Percentiles rank a stretch among this genome's conserved stretches.
Evolutionary conservation across 2,329 filamentous ascomycete species (phyloP).

Genomic region (Phialophora tarda): DNA sequence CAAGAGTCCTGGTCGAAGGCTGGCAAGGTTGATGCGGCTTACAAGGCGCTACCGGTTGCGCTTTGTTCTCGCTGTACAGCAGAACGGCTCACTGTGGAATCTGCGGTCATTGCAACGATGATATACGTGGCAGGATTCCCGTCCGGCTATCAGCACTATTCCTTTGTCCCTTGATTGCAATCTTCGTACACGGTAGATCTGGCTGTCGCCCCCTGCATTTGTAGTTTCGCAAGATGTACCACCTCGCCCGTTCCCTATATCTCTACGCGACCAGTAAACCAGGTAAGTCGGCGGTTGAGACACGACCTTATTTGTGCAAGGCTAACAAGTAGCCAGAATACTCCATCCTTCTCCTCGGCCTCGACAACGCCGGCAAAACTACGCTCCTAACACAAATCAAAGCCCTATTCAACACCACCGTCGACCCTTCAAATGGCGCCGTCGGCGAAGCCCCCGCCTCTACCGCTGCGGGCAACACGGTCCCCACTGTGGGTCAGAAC

Average conservation of each 20-base stretch:
- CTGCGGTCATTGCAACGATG: slow-evolving; percentile 21
- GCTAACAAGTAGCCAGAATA: slow-evolving; percentile 69
- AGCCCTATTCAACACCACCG: slow-evolving; percentile 71
- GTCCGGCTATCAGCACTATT: slow-evolving; percentile 18
- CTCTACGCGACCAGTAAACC: slow-evolving; percentile 96
- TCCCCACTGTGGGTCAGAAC: slow-evolving; percentile 96
- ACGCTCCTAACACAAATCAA: slow-evolving; percentile 98
- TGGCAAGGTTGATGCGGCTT: not conserved
- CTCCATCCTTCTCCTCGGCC: slow-evolving; percentile 92
- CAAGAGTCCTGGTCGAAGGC: not conserved
- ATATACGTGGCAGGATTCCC: slow-evolving; percentile 31
- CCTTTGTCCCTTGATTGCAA: slow-evolving; percentile 11
- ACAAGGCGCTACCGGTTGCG: not conserved
- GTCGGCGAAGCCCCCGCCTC: slow-evolving; percentile 55
- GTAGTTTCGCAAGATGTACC: slow-evolving; percentile 71
- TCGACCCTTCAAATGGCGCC: slow-evolving; percentile 44
- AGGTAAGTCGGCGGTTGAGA: slow-evolving; percentile 60
- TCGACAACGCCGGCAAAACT: slow-evolving; percentile 98
- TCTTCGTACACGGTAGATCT: not conserved
- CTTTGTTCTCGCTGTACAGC: not conserved
- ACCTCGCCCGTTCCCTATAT: slow-evolving; percentile 93
- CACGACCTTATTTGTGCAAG: not conserved
- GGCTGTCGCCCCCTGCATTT: not conserved
- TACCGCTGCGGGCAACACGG: slow-evolving; percentile 77
- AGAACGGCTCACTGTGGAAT: not conserved